phyloP scores from a whole-genome alignment of 1,284 basidiomycete species.

The Malassezia sympodialis region DNA sequence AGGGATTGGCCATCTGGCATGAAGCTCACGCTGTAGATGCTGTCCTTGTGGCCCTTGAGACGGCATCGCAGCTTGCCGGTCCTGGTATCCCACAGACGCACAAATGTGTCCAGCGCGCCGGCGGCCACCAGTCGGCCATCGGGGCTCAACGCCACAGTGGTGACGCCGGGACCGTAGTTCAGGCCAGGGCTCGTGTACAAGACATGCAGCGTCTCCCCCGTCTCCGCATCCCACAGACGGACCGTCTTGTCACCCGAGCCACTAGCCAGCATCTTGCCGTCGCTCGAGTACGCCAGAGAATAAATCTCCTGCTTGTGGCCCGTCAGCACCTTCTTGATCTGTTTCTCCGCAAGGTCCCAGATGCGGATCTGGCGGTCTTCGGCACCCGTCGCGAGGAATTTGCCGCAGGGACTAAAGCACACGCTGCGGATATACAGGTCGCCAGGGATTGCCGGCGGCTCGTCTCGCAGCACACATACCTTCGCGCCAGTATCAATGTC shows the following conservation, averaged over 20 bases:
- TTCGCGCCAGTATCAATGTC: slow-evolving; percentile 73
- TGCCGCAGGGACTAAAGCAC: slow-evolving; percentile 45
- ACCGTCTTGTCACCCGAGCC: slow-evolving; percentile 81
- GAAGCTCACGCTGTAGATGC: slow-evolving; percentile 74
- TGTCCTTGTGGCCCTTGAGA: slow-evolving; percentile 69
- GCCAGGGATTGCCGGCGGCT: slow-evolving; percentile 20
- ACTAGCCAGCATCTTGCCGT: slow-evolving; percentile 72
- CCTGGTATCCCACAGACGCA: slow-evolving; percentile 73
- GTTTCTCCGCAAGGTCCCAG: slow-evolving; percentile 70
- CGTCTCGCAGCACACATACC: slow-evolving; percentile 60
- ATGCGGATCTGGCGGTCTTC: slow-evolving; percentile 46
- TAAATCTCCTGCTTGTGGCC: slow-evolving; percentile 86
- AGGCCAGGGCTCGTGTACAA: slow-evolving; percentile 46
- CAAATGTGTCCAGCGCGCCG: slow-evolving; percentile 69
- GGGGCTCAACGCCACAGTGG: slow-evolving; percentile 65
- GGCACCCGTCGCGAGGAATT: slow-evolving; percentile 43
- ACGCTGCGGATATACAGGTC: slow-evolving; percentile 47
- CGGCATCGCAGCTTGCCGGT: slow-evolving; percentile 65
- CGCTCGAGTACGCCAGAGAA: slow-evolving; percentile 68
- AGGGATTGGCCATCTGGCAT: slow-evolving; percentile 69
- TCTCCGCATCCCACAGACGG: slow-evolving; percentile 74
- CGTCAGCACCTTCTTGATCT: slow-evolving; percentile 57
- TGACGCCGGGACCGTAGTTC: slow-evolving; percentile 58
- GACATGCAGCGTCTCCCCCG: slow-evolving; percentile 49
- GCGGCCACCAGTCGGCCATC: slow-evolving; percentile 71